Percentiles rank a stretch among this genome's conserved stretches.
Evolutionary conservation across 768 basidiomycete genomes (phyloP).

Genomic region (Calocybe gangraenosa): DNA sequence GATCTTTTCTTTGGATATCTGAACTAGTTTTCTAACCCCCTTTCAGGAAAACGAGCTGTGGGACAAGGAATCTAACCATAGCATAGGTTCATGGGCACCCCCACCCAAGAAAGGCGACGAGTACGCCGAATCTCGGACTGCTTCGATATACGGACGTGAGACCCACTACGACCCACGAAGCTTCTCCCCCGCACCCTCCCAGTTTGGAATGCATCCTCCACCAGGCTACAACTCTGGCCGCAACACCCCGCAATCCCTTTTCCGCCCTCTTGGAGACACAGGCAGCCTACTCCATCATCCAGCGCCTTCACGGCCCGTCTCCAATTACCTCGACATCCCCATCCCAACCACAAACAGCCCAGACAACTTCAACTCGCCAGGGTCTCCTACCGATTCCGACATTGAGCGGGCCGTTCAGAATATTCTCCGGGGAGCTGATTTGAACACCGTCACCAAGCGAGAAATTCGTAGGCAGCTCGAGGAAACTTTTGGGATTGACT

Average conservation of each 20-base stretch:
- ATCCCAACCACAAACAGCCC: conserved; percentile 53
- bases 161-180: conserved; percentile 77
- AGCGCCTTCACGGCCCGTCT: conserved; percentile 63
- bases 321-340: conserved; percentile 74
- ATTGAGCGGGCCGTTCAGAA: conserved; percentile 73
- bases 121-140: conserved; percentile 73
- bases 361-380: conserved; percentile 44
- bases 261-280: conserved; percentile 25
- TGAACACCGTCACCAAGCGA: conserved; percentile 90
- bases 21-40: neutral
- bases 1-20: neutral
- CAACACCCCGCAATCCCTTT: conserved; percentile 60
- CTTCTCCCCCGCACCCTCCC: conserved; percentile 74
- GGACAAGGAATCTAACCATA: conserved; percentile 97
- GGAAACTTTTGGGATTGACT: conserved; percentile 73
- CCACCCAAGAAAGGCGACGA: conserved; percentile 71
- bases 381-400: conserved; percentile 60
- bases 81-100: conserved; percentile 90
- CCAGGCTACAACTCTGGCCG: conserved; percentile 76
- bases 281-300: conserved; percentile 48
- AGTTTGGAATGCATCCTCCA: conserved; percentile 54
- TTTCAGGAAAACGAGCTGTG: conserved; percentile 88
- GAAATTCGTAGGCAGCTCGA: conserved; percentile 84
- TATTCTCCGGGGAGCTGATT: conserved; percentile 72
- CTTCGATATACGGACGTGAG: conserved; percentile 83